Evolutionary conservation across 768 basidiomycete species (phyloP), one percentile per base, ranked within the genome.

Genomic region (Naematelia encephala): DNA sequence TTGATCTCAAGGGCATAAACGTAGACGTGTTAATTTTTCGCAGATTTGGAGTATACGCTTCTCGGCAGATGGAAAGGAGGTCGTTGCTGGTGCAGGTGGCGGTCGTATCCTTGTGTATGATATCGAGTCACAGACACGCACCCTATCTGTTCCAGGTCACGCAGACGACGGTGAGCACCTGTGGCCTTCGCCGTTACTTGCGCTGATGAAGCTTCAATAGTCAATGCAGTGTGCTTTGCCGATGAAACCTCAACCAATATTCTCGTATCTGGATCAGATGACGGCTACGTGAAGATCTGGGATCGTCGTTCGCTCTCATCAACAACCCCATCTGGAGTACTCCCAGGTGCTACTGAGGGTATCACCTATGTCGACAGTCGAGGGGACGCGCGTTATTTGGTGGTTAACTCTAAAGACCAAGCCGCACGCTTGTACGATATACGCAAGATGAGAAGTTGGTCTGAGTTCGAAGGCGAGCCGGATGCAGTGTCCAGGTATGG

Each of bases 331-430:
- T 91, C 91, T 2, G 96, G 94, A 21, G 88, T 94, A 1, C 82
- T 98, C 13, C 86, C 94, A 44, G 96, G 96, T 0, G 94, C 98
- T 64, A 96, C 91, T 0, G 93, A 98, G 69, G 78, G 94, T 43
- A 88, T 97, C 57, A 92, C 94, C 4, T 90, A 90, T 64, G 91
- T 96, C 13, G 88, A 91, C 29, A 87, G 94, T 1, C 97, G 96
- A 69, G 94, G 94, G 4, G 94, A 98, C 70, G 94, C 94, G 8
- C 86, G 94, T 59, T 97, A 97, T 73, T 80, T 94, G 47, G 86
- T 98, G 46, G 92, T 90, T 16, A 98, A 98, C 69, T 91, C 91
- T 34, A 98, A 98, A 78, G 94, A 98, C 73, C 93, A 98, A 68
- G 84, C 89, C 12, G 80, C 91, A 51, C 85, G 91, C 5, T 78